A percentile compares a stretch with the other conserved stretches of the same genome.
phyloP scores from a whole-genome alignment of 2,329 filamentous ascomycete genomes.

The Dactylellina sp. region DNA sequence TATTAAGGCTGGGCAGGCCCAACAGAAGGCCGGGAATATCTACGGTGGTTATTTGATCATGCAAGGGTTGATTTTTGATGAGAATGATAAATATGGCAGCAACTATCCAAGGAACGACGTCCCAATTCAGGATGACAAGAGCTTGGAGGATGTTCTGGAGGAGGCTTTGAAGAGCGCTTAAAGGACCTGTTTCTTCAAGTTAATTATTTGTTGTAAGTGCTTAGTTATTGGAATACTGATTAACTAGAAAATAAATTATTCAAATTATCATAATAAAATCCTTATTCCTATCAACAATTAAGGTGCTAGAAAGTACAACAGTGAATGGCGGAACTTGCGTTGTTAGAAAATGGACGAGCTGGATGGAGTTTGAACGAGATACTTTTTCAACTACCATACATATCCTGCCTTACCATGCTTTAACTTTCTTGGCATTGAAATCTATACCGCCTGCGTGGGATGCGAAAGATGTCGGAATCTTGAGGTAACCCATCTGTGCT shows the following conservation, averaged over 20 bases:
- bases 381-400: constrained; percentile 6
- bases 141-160: constrained; percentile 31
- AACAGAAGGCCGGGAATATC: constrained; percentile 26
- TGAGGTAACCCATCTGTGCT: too few species aligned
- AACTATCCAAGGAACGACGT: constrained; percentile 34
- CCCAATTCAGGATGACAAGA: constrained; percentile 29
- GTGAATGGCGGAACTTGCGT: not conserved
- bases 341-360: constrained; percentile 6
- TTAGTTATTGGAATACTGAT: too few species aligned
- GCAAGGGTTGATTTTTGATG: constrained; percentile 46
- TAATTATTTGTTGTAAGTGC: too few species aligned
- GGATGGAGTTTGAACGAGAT: constrained; percentile 45
- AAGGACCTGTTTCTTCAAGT: not conserved
- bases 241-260: too few species aligned
- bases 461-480: constrained; percentile 16
- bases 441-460: constrained; percentile 22
- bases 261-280: too few species aligned
- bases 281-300: too few species aligned
- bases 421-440: too few species aligned
- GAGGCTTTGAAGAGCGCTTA: constrained; percentile 21
- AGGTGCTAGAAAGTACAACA: constrained; percentile 21
- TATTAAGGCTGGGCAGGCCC: constrained; percentile 58
- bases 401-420: not conserved
- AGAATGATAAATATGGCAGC: constrained; percentile 34
- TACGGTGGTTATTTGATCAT: constrained; percentile 46